Evolutionary conservation across 371 early-diverging fungal species (phyloP), one percentile per base, ranked within the genome.

Genomic region (Mortierella sp.): DNA sequence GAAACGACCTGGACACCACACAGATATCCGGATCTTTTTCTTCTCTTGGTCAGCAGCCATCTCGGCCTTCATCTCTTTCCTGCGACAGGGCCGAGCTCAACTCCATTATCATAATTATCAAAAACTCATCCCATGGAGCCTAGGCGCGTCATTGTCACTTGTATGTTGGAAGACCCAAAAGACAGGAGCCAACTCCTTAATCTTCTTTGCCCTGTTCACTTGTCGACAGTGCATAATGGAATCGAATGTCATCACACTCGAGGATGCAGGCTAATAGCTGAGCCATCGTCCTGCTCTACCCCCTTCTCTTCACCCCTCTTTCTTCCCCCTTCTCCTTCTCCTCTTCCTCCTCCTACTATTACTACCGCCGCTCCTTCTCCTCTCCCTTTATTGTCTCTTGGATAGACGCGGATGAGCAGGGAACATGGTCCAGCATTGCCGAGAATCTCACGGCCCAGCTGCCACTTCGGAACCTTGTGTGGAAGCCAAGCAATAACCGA

Each of bases 391-490:
- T n/a, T n/a, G n/a, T n/a, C n/a, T 58, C 37, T 37, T 48, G 7
- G 58, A 47, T 77, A 91, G 91, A 93, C 67, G 84, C 86, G 59
- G 95, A 95, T 71, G 93, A 94, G 67, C 89, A 87, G 80, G 92
- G 86, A 16, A 88, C 92, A 18, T 96, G 94, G 95, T 85, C 87
- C 26, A 85, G 87, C 45, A 84, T 96, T 28, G 88, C 88, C 21
- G 83, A 86, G 62, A 95, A 92, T 57, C 87, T 97, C 57, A 79
- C 80, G 28, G 82, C 87, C 23, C 86, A 92, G 21, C 87, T 96
- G 47, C 98, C 98, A 9, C 87, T 97, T 53, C 88, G 91, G 48
- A 93, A 93, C 72, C 74, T 97, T 19, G 85, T 88, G 46, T 97
- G 96, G 96, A 91, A 91, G 66, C 91, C 94, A 19, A 90, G 93